phyloP scores from a whole-genome alignment of 495 filamentous ascomycete species.

The Aspergillus ostianus region DNA sequence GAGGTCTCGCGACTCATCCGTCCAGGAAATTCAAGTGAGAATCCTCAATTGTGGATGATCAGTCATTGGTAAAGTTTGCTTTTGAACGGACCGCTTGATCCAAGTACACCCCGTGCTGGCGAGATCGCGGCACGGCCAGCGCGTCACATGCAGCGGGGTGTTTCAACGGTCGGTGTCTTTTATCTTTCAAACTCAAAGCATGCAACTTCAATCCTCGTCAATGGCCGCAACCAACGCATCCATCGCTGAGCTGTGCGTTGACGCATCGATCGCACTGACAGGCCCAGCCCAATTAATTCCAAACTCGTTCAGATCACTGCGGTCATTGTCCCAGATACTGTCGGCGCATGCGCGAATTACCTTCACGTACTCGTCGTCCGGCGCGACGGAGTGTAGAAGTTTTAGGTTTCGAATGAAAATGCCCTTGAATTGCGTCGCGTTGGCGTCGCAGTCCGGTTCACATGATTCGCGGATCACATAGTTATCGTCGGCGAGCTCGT shows the following conservation, averaged over 20 bases:
- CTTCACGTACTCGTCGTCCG: constrained; percentile 47
- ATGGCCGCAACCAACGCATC: constrained; percentile 69
- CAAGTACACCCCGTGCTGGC: background rate
- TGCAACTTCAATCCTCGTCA: constrained; percentile 28
- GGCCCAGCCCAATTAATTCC: constrained; percentile 60
- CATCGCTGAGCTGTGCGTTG: constrained; percentile 65
- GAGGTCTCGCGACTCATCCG: background rate
- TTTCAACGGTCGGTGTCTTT: background rate
- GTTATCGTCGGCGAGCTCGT: constrained; percentile 48
- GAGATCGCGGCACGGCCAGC: background rate
- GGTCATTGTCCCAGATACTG: constrained; percentile 65
- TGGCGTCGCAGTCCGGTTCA: constrained; percentile 60
- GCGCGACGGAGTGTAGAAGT: constrained; percentile 52
- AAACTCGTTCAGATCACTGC: constrained; percentile 47
- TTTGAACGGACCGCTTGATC: background rate
- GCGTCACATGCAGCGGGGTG: background rate
- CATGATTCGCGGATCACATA: constrained; percentile 62
- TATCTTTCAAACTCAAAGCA: no score
- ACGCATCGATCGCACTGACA: constrained; percentile 42
- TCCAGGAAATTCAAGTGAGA: background rate
- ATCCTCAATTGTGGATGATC: background rate
- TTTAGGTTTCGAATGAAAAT: constrained; percentile 71
- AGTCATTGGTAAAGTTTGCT: background rate
- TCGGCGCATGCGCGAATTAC: constrained; percentile 63
- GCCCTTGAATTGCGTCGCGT: constrained; percentile 75